Evolutionary conservation across 176 grass and related monocot species (phyloP).

Genomic region (Bothriochloa decipiens): DNA sequence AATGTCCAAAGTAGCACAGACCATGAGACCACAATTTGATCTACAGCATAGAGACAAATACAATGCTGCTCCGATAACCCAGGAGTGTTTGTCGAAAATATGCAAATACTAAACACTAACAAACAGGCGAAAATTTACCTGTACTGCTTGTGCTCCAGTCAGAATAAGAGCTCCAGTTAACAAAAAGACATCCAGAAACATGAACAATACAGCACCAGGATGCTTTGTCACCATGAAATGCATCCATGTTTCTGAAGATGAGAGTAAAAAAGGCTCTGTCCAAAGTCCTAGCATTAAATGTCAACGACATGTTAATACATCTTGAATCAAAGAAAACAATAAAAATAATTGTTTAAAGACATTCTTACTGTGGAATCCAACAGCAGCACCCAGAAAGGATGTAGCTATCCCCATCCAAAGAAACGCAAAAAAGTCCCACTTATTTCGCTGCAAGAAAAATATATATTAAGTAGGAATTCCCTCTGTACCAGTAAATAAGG

Average conservation of each 20-base stretch:
- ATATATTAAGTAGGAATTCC: neutral
- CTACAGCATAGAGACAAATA: slow-evolving; percentile 24
- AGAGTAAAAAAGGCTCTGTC: slow-evolving; percentile 63
- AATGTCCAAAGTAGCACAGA: slow-evolving; percentile 13
- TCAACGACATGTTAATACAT: slow-evolving; percentile 25
- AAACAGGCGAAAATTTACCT: slow-evolving; percentile 50
- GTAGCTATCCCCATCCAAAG: slow-evolving; percentile 81
- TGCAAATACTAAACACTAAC: slow-evolving; percentile 2
- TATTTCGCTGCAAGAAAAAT: slow-evolving; percentile 75
- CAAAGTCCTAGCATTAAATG: slow-evolving; percentile 69
- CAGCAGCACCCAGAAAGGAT: slow-evolving; percentile 58
- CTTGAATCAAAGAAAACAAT: slow-evolving; percentile 22
- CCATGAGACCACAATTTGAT: slow-evolving; percentile 23
- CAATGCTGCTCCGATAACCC: neutral
- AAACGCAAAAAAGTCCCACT: slow-evolving; percentile 92
- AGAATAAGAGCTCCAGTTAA: slow-evolving; percentile 73
- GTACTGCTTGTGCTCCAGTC: slow-evolving; percentile 63
- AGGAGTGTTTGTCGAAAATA: neutral
- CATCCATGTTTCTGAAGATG: slow-evolving; percentile 75
- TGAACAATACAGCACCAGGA: slow-evolving; percentile 77
- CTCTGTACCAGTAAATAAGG: neutral
- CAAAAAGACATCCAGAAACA: slow-evolving; percentile 73
- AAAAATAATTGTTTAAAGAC: slow-evolving; percentile 6
- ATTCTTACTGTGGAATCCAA: slow-evolving; percentile 83
- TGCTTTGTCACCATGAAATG: slow-evolving; percentile 77